phyloP scores from a whole-genome alignment of 2,329 filamentous ascomycete genomes.

The Calycina marina region DNA sequence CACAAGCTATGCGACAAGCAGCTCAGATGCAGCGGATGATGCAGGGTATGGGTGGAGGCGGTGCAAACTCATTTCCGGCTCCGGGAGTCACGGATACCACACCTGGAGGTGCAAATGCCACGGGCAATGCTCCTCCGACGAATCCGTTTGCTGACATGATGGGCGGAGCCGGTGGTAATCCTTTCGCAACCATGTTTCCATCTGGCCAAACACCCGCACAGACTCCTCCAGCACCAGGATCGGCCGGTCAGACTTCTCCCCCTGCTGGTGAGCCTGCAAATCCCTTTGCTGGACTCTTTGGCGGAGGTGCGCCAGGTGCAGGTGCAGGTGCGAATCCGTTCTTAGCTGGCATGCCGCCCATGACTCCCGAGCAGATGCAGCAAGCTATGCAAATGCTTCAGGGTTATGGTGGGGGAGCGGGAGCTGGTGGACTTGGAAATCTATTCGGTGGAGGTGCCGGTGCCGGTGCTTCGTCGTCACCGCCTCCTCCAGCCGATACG shows the following conservation, averaged over 20 bases:
- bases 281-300: constrained; percentile 55
- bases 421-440: constrained; percentile 2
- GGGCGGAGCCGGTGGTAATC: constrained; percentile 30
- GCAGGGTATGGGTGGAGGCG: constrained; percentile 33
- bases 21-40: constrained; percentile 68
- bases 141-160: constrained; percentile 21
- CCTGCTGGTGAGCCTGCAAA: constrained; percentile 33
- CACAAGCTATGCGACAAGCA: constrained; percentile 68
- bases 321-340: constrained; percentile 26
- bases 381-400: constrained; percentile 32
- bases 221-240: constrained; percentile 19
- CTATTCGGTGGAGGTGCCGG: constrained; percentile 27
- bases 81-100: constrained; percentile 86
- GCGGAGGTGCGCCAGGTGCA: constrained; percentile 25
- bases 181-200: constrained; percentile 44
- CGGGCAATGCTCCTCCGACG: constrained; percentile 14
- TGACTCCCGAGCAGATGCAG: constrained; percentile 41
- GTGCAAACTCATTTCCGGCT: constrained; percentile 59
- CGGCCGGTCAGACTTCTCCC: constrained; percentile 19
- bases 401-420: background rate
- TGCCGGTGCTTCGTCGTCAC: constrained; percentile 21
- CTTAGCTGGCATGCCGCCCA: constrained; percentile 28
- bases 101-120: constrained; percentile 28
- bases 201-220: constrained; percentile 16
- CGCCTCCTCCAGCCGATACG: constrained; percentile 55